Evolutionary conservation across 2,329 filamentous ascomycete genomes (phyloP).

Genomic region (Cucurbitaria berberidis): DNA sequence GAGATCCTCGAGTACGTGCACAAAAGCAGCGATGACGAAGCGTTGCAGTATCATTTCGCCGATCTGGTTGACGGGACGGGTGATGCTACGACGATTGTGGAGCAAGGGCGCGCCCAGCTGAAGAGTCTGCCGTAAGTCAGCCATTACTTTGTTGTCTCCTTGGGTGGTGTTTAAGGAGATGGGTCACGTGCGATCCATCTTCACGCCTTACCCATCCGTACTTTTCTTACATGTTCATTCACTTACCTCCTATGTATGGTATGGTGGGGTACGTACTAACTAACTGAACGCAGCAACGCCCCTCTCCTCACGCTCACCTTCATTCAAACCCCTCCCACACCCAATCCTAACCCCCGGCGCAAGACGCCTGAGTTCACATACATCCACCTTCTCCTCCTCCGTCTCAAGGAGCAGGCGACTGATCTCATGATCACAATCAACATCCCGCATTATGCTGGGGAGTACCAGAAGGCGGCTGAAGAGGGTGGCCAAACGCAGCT

Average conservation of each 20-base stretch:
- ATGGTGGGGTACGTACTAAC: not conserved
- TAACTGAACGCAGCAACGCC: slow-evolving; percentile 44
- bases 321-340: slow-evolving; percentile 54
- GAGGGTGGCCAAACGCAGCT: slow-evolving; percentile 65
- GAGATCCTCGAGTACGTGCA: slow-evolving; percentile 86
- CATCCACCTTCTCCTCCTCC: slow-evolving; percentile 77
- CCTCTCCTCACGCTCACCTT: slow-evolving; percentile 75
- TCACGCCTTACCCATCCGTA: not conserved
- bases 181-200: slow-evolving; percentile 3
- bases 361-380: slow-evolving; percentile 66
- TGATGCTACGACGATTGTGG: slow-evolving; percentile 46
- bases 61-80: slow-evolving; percentile 53
- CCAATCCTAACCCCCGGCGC: slow-evolving; percentile 31
- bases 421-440: slow-evolving; percentile 88
- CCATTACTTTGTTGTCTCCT: not conserved
- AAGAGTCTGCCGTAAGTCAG: slow-evolving; percentile 47
- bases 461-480: slow-evolving; percentile 70
- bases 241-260: not conserved
- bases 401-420: slow-evolving; percentile 75
- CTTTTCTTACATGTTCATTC: not conserved
- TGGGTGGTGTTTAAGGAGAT: not conserved
- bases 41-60: slow-evolving; percentile 59
- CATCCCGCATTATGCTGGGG: slow-evolving; percentile 79
- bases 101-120: slow-evolving; percentile 36
- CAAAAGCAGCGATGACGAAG: slow-evolving; percentile 70